These are phyloP conservation scores for Dipteronia sinensis DNA, from an alignment of 345 rosid genomes.

Conservation along the genomic window DNA sequence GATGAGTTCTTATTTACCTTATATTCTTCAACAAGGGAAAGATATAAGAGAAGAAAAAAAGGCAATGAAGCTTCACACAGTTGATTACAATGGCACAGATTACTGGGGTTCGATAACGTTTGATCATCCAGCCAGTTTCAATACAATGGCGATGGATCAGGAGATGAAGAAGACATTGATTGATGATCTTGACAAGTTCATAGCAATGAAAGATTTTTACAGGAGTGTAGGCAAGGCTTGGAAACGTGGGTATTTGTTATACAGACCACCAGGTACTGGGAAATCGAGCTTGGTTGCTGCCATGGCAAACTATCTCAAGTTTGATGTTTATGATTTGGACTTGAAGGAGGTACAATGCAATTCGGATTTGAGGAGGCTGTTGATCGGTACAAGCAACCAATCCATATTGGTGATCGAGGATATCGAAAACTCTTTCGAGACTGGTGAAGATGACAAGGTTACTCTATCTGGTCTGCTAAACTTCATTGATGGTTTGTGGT, in stretches of 20 bases:
- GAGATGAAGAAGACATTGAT: constrained; percentile 39
- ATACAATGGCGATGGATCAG: constrained; percentile 55
- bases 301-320: constrained; percentile 54
- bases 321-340: constrained; percentile 57
- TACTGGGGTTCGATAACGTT: constrained; percentile 49
- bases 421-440: constrained; percentile 40
- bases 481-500: constrained; percentile 73
- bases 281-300: constrained; percentile 60
- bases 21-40: constrained; percentile 30
- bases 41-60: constrained; percentile 36
- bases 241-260: constrained; percentile 59
- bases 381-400: constrained; percentile 42
- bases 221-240: constrained; percentile 55
- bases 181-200: constrained; percentile 53
- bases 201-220: constrained; percentile 47
- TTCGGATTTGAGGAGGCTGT: constrained; percentile 50
- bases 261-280: constrained; percentile 61
- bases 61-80: constrained; percentile 41
- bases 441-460: constrained; percentile 45
- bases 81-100: constrained; percentile 46
- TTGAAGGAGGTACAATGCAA: constrained; percentile 49
- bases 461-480: constrained; percentile 59
- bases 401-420: constrained; percentile 60
- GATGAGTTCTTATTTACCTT: constrained; percentile 41
- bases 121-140: constrained; percentile 52